Conservation (phyloP, 1,284 basidiomycete genomes). For the Pisolithus thermaeus region DNA sequence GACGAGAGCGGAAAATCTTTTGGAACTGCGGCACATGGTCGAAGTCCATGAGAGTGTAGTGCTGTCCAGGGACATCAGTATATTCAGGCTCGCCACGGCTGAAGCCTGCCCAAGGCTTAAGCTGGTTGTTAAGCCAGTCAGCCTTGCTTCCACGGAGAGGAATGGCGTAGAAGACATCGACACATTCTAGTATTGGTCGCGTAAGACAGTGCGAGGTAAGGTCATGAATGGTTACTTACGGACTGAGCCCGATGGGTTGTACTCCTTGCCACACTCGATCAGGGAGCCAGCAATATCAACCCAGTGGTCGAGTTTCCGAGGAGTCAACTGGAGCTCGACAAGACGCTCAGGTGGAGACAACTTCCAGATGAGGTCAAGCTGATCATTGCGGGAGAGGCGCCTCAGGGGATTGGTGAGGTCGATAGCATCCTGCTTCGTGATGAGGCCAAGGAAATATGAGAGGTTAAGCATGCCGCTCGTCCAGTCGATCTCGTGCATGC, state of each 20-base stretch:
- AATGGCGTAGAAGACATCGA: constrained; percentile 14
- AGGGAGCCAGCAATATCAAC: constrained; percentile 12
- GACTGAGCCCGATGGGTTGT: constrained; percentile 11
- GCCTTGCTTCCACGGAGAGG: constrained; percentile 10
- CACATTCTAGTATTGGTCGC: neutral
- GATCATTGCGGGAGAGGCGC: constrained; percentile 5
- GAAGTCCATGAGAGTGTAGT: constrained; percentile 16
- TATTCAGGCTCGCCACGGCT: constrained; percentile 10
- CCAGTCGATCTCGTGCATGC: constrained; percentile 33
- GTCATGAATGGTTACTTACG: constrained; percentile 3
- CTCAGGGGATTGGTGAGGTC: constrained; percentile 6
- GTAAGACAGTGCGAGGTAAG: neutral
- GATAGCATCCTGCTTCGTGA: constrained; percentile 8
- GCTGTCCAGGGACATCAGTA: constrained; percentile 13
- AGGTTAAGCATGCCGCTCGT: constrained; percentile 30
- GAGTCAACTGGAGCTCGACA: constrained; percentile 10
- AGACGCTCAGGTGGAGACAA: constrained; percentile 12
- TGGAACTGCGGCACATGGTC: constrained; percentile 14
- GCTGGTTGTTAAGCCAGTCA: constrained; percentile 16
- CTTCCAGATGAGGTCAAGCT: constrained; percentile 13
- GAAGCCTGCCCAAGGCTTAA: constrained; percentile 15
- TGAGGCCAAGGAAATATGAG: constrained; percentile 8
- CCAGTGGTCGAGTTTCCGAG: constrained; percentile 13
- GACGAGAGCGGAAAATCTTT: constrained; percentile 20
- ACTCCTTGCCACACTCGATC: constrained; percentile 12